These are phyloP conservation scores for Tolypocladium pustulatum DNA, from an alignment of 2,329 filamentous ascomycete genomes.

Conservation along the genomic window DNA sequence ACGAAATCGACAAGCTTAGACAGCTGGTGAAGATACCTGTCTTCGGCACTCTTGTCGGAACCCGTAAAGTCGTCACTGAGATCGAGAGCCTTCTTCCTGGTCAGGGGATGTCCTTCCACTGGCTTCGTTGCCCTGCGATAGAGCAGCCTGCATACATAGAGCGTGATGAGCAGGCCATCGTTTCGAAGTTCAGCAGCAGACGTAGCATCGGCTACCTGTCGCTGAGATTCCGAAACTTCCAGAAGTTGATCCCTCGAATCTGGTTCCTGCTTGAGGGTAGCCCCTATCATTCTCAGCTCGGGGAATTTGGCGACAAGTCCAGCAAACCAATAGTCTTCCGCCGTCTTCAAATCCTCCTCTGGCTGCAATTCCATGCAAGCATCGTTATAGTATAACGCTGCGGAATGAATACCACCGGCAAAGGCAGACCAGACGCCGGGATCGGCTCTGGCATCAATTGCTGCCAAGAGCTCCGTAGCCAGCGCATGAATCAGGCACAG, in stretches of 20 bases:
- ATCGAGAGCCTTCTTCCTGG: constrained; percentile 12
- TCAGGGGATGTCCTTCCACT: constrained; percentile 9
- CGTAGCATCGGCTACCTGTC: neutral
- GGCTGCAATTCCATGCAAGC: constrained; percentile 18
- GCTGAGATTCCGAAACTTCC: neutral
- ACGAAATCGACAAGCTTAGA: constrained; percentile 25
- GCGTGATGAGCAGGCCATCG: constrained; percentile 28
- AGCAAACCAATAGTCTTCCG: constrained; percentile 12
- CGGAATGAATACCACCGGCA: constrained; percentile 23
- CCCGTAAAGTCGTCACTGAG: constrained; percentile 22
- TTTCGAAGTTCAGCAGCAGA: constrained; percentile 16
- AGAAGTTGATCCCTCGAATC: constrained; percentile 1
- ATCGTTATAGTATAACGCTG: constrained; percentile 27
- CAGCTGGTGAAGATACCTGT: constrained; percentile 25
- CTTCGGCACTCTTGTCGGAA: constrained; percentile 14
- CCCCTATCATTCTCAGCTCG: constrained; percentile 11
- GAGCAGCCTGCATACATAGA: constrained; percentile 26
- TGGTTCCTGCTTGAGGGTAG: neutral
- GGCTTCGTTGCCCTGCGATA: constrained; percentile 29
- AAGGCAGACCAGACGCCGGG: constrained; percentile 27
- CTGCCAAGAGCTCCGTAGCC: constrained; percentile 21
- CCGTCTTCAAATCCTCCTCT: neutral
- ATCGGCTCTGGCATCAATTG: constrained; percentile 20
- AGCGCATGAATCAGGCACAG: constrained; percentile 26
- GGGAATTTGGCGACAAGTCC: constrained; percentile 17